Evolutionary conservation across 2,329 filamentous ascomycete genomes (phyloP), one percentile per base, ranked within the genome.

Genomic region (Kalmusia sp.): DNA sequence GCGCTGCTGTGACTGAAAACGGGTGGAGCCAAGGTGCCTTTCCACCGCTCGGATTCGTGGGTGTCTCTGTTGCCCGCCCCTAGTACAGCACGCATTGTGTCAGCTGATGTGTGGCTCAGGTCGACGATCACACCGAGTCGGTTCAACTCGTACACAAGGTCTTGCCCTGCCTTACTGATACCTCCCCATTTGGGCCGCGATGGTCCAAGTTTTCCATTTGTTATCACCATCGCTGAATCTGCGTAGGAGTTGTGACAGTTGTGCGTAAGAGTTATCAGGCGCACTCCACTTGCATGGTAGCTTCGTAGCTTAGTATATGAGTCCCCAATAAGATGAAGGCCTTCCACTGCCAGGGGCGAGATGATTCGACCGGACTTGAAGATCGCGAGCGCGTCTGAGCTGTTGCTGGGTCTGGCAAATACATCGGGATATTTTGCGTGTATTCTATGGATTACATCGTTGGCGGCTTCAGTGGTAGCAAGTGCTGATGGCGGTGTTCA

Each of bases 301-400:
- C 84, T 80, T 6, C 93, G 86, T 8, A 97, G 79, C 53, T 87
- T 91, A 37, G 88, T 81, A 17, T 86, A 79, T 1, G 86, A 89
- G 76, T 96, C 96, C 49, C 91, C 93, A 63, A 96, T 95, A 65
- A 96, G 92, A 70, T 97, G 93, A 3, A 96, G 82, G 2, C 93
- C 93, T 76, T 63, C 64, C 14, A 68, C 58, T 4, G 48, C 59
- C 7, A 62, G 46, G 3, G 54, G 55, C 4, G 55, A 48, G 24
- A 62, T 59, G 9, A 56, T 17, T 33, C 55, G 43, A 37, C 67
- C 64, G 11, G 19, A 15, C 12, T 19, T 2, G 33, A 38, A 38
- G 12, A 22, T 33, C 4, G 22, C 2, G 5, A 22, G 14, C 7
- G 25, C 40, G 9, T 46, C 40, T 2, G 12, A 30, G n/a, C 3